Percentiles rank a stretch among this genome's conserved stretches.
These are phyloP conservation scores for Fraxinus baroniana DNA, from an alignment of 305 asterid species.

Conservation along the genomic window DNA sequence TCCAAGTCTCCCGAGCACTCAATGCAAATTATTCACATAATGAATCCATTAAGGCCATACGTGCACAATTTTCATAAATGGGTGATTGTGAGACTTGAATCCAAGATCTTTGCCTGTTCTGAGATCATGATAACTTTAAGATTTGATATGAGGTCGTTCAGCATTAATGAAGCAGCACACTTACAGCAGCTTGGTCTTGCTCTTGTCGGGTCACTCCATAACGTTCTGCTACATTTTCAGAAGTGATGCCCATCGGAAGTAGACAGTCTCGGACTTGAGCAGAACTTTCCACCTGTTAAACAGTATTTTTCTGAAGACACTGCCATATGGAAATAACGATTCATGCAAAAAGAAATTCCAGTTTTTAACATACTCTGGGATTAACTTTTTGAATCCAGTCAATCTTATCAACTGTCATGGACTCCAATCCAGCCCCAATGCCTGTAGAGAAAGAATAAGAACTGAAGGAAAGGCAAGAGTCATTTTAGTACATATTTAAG, in stretches of 20 bases:
- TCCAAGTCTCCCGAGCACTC: background rate
- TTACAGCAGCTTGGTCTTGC: constrained; percentile 93
- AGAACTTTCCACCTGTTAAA: constrained; percentile 47
- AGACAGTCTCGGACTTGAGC: constrained; percentile 84
- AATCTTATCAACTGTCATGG: constrained; percentile 60
- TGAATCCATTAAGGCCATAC: background rate
- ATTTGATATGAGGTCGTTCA: background rate
- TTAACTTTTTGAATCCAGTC: constrained; percentile 32
- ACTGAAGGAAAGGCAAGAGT: background rate
- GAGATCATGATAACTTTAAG: background rate
- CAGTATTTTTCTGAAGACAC: constrained; percentile 10
- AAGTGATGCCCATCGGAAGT: constrained; percentile 92
- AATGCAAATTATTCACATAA: background rate
- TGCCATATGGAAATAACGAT: background rate
- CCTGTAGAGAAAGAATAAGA: constrained; percentile 40
- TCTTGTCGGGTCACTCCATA: constrained; percentile 82
- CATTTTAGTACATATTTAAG: background rate
- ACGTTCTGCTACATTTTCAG: constrained; percentile 86
- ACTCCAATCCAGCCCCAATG: constrained; percentile 91
- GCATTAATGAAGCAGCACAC: constrained; percentile 21
- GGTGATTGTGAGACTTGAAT: background rate
- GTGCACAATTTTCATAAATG: background rate
- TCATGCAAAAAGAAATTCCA: background rate
- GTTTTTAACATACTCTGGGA: constrained; percentile 52
- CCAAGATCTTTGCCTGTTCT: background rate